phyloP scores from a whole-genome alignment of 1,284 basidiomycete genomes.

The Ustilago hordei region DNA sequence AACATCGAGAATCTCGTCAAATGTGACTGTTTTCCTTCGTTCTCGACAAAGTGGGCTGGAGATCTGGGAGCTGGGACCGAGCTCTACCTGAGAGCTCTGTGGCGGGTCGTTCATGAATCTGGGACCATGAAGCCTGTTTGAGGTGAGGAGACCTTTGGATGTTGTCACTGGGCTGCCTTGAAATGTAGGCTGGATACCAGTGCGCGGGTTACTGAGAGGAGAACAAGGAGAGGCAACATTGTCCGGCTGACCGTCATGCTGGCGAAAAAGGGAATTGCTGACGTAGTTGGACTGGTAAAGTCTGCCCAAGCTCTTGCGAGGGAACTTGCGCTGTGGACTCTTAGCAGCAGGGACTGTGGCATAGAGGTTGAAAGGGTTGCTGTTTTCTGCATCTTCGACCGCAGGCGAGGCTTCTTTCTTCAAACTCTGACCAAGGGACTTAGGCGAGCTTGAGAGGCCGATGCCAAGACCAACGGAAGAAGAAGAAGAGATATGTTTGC shows the following conservation, averaged over 20 bases:
- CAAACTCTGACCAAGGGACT: constrained; percentile 14
- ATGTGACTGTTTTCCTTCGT: constrained; percentile 79
- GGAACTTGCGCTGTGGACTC: constrained; percentile 28
- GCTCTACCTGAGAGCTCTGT: constrained; percentile 6
- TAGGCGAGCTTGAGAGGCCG: constrained; percentile 39
- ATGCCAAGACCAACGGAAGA: constrained; percentile 60
- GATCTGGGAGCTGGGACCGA: not conserved
- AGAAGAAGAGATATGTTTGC: constrained; percentile 9
- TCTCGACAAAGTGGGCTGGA: constrained; percentile 30
- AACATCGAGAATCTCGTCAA: constrained; percentile 85
- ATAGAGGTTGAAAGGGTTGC: constrained; percentile 32
- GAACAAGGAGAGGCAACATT: constrained; percentile 21
- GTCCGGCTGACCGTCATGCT: constrained; percentile 62
- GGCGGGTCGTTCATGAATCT: constrained; percentile 38
- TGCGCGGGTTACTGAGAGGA: constrained; percentile 11
- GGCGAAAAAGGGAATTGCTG: constrained; percentile 75
- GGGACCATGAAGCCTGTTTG: constrained; percentile 84
- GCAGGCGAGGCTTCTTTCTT: constrained; percentile 6
- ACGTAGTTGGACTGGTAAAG: constrained; percentile 57
- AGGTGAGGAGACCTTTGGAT: constrained; percentile 80
- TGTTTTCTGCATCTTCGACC: constrained; percentile 38
- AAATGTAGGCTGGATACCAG: not conserved
- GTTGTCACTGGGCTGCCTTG: constrained; percentile 13
- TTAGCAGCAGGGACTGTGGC: constrained; percentile 19
- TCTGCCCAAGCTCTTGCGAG: constrained; percentile 53